phyloP scores from a whole-genome alignment of 495 filamentous ascomycete genomes.

The Annulohypoxylon maeteangense region DNA sequence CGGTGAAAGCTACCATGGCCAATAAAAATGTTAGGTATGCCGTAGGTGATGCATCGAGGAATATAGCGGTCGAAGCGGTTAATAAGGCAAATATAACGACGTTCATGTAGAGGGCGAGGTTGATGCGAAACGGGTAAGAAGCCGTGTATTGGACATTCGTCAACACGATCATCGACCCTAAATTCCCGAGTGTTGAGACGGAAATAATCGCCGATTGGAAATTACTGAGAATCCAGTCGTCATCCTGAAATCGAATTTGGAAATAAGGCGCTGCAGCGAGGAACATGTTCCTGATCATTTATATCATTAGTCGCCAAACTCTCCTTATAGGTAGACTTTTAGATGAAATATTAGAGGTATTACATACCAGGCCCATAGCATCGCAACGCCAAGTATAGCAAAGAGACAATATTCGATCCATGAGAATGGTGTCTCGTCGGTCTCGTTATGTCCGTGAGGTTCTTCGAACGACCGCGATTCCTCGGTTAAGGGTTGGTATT shows the following conservation, averaged over 20 bases:
- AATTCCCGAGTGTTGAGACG: slow-evolving; percentile 84
- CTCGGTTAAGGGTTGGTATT: slow-evolving; percentile 69
- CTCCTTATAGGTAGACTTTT: background rate
- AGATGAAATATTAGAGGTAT: slow-evolving; percentile 20
- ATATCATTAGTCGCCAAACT: slow-evolving; percentile 16
- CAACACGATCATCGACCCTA: slow-evolving; percentile 76
- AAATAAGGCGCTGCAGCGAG: slow-evolving; percentile 95
- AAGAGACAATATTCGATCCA: slow-evolving; percentile 88
- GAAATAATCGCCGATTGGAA: slow-evolving; percentile 91
- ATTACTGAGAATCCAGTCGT: slow-evolving; percentile 75
- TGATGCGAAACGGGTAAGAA: slow-evolving; percentile 86
- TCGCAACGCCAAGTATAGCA: slow-evolving; percentile 84
- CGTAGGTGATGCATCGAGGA: slow-evolving; percentile 66
- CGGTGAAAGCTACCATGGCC: slow-evolving; percentile 80
- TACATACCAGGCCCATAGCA: slow-evolving; percentile 95
- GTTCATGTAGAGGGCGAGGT: slow-evolving; percentile 76
- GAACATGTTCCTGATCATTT: slow-evolving; percentile 90
- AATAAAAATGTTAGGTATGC: slow-evolving; percentile 85
- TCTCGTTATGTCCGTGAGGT: slow-evolving; percentile 27
- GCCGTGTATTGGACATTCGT: slow-evolving; percentile 80
- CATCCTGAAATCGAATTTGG: slow-evolving; percentile 78
- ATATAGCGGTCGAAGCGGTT: slow-evolving; percentile 78
- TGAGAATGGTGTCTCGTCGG: slow-evolving; percentile 65
- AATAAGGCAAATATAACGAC: slow-evolving; percentile 76
- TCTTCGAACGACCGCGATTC: slow-evolving; percentile 49